These are phyloP conservation scores for Stylonectria norvegica DNA, from an alignment of 2,329 filamentous ascomycete species.

Conservation along the genomic window DNA sequence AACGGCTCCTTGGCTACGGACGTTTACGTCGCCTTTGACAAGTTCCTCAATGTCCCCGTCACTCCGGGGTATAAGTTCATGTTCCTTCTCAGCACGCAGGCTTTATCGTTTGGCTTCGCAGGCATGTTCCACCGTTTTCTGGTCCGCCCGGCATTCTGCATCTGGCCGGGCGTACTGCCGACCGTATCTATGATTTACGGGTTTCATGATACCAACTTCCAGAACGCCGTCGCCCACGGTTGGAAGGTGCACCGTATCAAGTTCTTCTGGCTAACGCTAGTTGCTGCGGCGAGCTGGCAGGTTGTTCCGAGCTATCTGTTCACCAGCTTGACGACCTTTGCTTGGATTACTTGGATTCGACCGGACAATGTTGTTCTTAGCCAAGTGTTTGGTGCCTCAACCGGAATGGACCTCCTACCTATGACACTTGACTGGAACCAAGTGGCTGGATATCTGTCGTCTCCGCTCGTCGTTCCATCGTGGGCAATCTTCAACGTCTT, in stretches of 20 bases:
- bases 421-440: conserved; percentile 46
- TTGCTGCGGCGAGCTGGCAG: conserved; percentile 35
- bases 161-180: conserved; percentile 7
- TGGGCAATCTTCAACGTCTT: conserved; percentile 59
- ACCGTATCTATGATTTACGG: conserved; percentile 9
- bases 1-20: conserved; percentile 3
- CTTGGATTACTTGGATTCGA: conserved; percentile 40
- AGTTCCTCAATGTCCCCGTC: conserved; percentile 2
- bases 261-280: conserved; percentile 42
- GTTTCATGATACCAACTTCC: conserved; percentile 5
- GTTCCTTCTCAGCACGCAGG: conserved; percentile 31
- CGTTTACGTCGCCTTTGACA: conserved; percentile 5
- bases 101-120: conserved; percentile 48
- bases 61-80: conserved; percentile 1
- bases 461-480: conserved; percentile 58
- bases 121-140: conserved; percentile 44
- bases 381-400: conserved; percentile 52
- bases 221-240: conserved; percentile 4
- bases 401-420: conserved; percentile 50
- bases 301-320: conserved; percentile 40
- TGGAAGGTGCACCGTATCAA: conserved; percentile 10
- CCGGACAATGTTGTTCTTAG: conserved; percentile 51
- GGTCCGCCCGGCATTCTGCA: conserved; percentile 9
- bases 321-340: conserved; percentile 13
- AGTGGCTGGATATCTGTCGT: conserved; percentile 52